A percentile compares a stretch with the other conserved stretches of the same genome.
Conservation (phyloP, 257 asterid species). For the Primulina tabacum region DNA sequence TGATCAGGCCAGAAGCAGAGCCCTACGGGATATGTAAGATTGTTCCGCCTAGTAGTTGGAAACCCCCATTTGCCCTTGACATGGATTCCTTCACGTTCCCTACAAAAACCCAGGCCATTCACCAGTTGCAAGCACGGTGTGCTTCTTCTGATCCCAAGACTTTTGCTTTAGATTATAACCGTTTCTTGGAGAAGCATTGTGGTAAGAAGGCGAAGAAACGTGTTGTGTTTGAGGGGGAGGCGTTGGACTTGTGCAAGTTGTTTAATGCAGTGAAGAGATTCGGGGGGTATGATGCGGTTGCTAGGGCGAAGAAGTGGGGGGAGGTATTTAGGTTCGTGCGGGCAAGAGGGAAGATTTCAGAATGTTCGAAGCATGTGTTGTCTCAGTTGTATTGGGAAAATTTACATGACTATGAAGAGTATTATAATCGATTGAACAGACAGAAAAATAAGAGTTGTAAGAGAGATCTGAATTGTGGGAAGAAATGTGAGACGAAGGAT, state of each 20-base stretch:
- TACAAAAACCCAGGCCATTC: conserved; percentile 88
- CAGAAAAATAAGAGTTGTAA: conserved; percentile 41
- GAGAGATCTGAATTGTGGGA: conserved; percentile 41
- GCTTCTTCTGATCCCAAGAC: conserved; percentile 88
- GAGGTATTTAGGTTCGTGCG: conserved; percentile 73
- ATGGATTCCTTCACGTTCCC: conserved; percentile 68
- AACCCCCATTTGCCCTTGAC: conserved; percentile 83
- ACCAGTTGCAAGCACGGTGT: conserved; percentile 83
- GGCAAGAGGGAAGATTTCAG: conserved; percentile 59
- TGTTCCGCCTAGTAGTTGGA: conserved; percentile 88
- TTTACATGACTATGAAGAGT: conserved; percentile 86
- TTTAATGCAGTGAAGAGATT: conserved; percentile 84
- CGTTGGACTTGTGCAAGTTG: conserved; percentile 76
- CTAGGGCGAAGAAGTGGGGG: conserved; percentile 82
- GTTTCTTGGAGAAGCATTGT: conserved; percentile 76
- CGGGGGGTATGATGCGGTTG: conserved; percentile 79
- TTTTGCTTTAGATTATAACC: conserved; percentile 67
- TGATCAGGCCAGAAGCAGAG: conserved; percentile 95
- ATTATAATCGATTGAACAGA: conserved; percentile 52
- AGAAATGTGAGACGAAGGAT: conserved; percentile 38
- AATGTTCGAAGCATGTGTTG: conserved; percentile 83
- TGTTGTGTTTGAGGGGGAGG: conserved; percentile 78
- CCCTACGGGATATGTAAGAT: conserved; percentile 92
- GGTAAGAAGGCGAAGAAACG: conserved; percentile 74
- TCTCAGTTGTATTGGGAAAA: conserved; percentile 73